A percentile compares a stretch with the other conserved stretches of the same genome.
Evolutionary conservation across 306 rosid species (phyloP).

Genomic region (Herpetospermum pedunculosum): DNA sequence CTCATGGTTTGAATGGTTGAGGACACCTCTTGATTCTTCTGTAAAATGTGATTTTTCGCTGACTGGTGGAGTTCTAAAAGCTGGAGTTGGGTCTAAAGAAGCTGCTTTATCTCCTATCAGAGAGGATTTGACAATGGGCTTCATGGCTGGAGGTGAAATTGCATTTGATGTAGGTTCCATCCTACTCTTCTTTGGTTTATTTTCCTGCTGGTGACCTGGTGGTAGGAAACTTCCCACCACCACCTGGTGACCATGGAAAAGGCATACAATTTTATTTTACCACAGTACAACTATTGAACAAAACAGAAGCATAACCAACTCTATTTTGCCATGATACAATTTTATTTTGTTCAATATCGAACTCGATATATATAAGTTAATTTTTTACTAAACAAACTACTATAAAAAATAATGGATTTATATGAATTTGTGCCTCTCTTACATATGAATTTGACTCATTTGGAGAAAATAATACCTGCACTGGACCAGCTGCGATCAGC

Average conservation of each 20-base stretch:
- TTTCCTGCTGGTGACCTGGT: background rate
- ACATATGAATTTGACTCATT: too few species aligned
- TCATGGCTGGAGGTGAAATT: background rate
- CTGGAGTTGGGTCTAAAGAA: background rate
- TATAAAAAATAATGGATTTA: background rate
- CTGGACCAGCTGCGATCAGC: conserved; percentile 12
- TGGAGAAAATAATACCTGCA: conserved; percentile 11
- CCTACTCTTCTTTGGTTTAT: conserved; percentile 1
- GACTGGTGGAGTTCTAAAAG: background rate
- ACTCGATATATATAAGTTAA: background rate
- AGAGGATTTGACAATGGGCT: background rate
- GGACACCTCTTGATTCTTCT: background rate
- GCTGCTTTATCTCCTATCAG: background rate
- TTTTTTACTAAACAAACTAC: background rate
- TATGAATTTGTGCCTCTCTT: too few species aligned
- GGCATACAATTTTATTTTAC: background rate
- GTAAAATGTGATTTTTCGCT: background rate
- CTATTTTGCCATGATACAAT: background rate
- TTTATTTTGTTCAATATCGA: background rate
- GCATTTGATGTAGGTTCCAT: background rate
- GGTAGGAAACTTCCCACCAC: conserved; percentile 7
- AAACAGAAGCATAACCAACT: background rate
- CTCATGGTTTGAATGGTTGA: conserved; percentile 7
- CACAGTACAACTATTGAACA: background rate
- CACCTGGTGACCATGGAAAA: conserved; percentile 5